Percentiles rank a stretch among this genome's conserved stretches.
phyloP scores from a whole-genome alignment of 202 grass and related monocot species.

The Carex sylvatica region DNA sequence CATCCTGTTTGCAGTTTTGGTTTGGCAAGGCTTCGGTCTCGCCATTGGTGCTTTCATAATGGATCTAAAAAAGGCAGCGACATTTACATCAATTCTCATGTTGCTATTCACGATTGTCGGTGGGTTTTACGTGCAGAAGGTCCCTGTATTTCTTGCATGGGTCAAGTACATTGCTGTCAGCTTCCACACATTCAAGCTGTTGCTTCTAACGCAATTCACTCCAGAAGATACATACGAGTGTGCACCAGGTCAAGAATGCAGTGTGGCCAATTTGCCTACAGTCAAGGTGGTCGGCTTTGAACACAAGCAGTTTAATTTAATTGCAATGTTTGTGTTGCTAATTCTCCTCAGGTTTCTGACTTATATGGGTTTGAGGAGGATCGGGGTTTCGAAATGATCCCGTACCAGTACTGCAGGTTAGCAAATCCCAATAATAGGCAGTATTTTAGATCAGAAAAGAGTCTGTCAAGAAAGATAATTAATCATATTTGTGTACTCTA shows the following conservation, averaged over 20 bases:
- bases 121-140: constrained; percentile 34
- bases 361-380: constrained; percentile 39
- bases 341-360: constrained; percentile 25
- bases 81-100: constrained; percentile 31
- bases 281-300: constrained; percentile 24
- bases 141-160: constrained; percentile 36
- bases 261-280: constrained; percentile 22
- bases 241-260: constrained; percentile 16
- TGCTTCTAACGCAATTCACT: constrained; percentile 33
- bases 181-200: constrained; percentile 44
- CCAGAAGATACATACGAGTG: constrained; percentile 33
- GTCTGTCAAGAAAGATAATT: neutral
- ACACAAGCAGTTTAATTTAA: neutral
- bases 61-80: constrained; percentile 34
- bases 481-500: constrained; percentile 9
- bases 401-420: neutral
- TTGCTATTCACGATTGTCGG: constrained; percentile 31
- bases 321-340: constrained; percentile 31
- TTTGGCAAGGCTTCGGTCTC: constrained; percentile 38
- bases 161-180: constrained; percentile 35
- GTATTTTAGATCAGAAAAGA: neutral
- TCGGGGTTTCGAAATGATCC: constrained; percentile 12
- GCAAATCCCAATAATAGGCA: neutral
- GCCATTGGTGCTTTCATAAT: constrained; percentile 41
- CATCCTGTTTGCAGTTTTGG: constrained; percentile 28